Base-by-base conservation (phyloP, 441 rosid species). In the Erodium chrysanthum region DNA sequence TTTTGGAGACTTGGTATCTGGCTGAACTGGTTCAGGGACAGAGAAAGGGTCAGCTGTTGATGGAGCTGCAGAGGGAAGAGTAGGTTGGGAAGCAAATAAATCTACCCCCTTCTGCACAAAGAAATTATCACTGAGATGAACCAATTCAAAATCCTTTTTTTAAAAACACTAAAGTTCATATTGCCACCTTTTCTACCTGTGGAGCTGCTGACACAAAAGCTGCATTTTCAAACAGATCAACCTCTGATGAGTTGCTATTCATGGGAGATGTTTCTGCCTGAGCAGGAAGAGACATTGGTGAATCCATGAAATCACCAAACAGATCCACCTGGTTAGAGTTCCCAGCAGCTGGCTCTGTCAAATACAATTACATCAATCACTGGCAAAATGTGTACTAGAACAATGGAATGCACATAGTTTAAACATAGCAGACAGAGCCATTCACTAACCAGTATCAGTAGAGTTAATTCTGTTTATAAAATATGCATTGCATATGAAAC, bases 221-320 rank as follows among this genome's bases (percentile, higher is more conserved):
- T 75, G 97, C 96, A 86, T 91, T 91, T 69, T 94, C 97, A 83
- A 94, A 94, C 72, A 94, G 88, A 79, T 94, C 99, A 72, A 73
- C 84, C 65, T 88, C 94, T 1, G 80, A 66, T 62, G 85, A 76
- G 67, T 73, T 83, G 71, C 80, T 44, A 44, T 44, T 44, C 52
- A 44, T n/a, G 52, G 52, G 33, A 81, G 87, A 70, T 66, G 78
- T 67, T 73, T 85, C 83, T 17, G 79, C 60, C 42, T 94, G 89
- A 69, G 74, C 86, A 8, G 60, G 25, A 54, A 54, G 60, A 72
- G 92, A 66, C 71, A 77, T 63, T 15, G 90, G 86, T 66, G 76
- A 84, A 76, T 95, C 98, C 81, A 92, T 70, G 70, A 94, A 77
- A 75, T 91, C 92, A 52, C 86, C 96, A 70, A 95, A 90, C 17